Percentiles rank a stretch among this genome's conserved stretches.
These are phyloP conservation scores for Fusarium keratoplasticum DNA, from an alignment of 2,329 filamentous ascomycete genomes.

Conservation along the genomic window DNA sequence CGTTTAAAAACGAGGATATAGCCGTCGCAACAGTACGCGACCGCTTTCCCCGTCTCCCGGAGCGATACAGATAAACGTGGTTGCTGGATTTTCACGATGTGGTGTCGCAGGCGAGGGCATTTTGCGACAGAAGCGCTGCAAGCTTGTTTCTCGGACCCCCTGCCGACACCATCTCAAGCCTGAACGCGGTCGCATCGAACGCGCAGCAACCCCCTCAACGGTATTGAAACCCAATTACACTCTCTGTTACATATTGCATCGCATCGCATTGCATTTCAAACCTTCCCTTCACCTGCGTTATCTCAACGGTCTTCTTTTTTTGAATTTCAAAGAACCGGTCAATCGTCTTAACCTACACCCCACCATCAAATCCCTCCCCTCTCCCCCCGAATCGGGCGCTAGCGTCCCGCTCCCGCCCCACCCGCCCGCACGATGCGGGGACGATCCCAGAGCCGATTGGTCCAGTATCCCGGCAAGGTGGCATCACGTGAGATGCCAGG, in stretches of 20 bases:
- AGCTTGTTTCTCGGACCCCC: conserved; percentile 3
- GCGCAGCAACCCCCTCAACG: background rate
- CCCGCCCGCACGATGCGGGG: conserved; percentile 31
- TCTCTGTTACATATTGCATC: background rate
- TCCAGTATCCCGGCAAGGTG: fast-evolving
- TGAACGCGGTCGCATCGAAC: background rate
- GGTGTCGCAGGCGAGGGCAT: conserved; percentile 9
- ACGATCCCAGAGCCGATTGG: conserved; percentile 35
- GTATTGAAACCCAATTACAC: background rate
- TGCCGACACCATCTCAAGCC: background rate
- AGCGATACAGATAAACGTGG: background rate
- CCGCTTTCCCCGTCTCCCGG: conserved; percentile 1
- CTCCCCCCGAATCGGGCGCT: conserved; percentile 18
- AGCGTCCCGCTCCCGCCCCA: conserved; percentile 40
- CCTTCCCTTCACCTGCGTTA: background rate
- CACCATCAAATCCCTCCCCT: conserved; percentile 24
- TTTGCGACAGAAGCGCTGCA: conserved; percentile 20
- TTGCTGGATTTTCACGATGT: background rate
- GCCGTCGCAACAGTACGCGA: conserved; percentile 8
- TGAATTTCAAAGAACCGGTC: background rate
- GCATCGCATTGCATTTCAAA: background rate
- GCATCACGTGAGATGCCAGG: conserved; percentile 21
- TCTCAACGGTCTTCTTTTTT: background rate
- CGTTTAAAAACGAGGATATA: background rate
- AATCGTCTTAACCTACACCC: conserved; percentile 28